Base-by-base conservation (phyloP, 2,329 filamentous ascomycete species). In the Hymenoscyphus albidus region DNA sequence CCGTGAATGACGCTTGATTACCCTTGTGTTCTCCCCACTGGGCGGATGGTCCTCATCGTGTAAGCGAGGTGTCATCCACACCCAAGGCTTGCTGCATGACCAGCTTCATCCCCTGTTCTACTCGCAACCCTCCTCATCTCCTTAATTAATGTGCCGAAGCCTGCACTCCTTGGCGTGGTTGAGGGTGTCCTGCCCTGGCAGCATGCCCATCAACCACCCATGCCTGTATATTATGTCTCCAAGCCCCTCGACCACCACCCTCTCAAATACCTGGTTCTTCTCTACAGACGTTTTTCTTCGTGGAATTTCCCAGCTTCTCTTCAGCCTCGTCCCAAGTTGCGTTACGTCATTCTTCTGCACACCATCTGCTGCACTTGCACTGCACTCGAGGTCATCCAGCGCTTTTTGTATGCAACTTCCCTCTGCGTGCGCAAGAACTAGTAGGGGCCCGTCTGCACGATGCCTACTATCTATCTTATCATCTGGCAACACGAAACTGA, bases 161-260 rank as follows among this genome's bases (percentile, higher is more conserved):
- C 68, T 70, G 66, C 60, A 62, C 65, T 64, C 55, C 65, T 68
- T 59, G 63, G 61, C 65, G 64, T 64, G 57, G 58, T 51, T 63
- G 44, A 56, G 61, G 56, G 62, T 61, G 18, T 35, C 54, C 44
- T 31, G 48, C 63, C 68, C 62, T 65, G 61, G 61, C 62, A 39
- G 44, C 40, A 62, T 68, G 64, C 72, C 70, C 68, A 70, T 72
- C 70, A 69, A 71, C 65, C 67, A 72, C 69, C 72, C 72, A 71
- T 73, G 71, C 70, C 69, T 71, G 70, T 72, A 74, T 72, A 70
- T 69, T 72, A 73, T 70, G 67, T 69, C 69, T 69, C 63, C 62
- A 67, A 69, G 68, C 71, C 70, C 44, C 70, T 69, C 66, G 61
- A 65, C 69, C 66, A 65, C 62, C 65, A 59, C 65, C 69, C 60